Conservation (phyloP, 1,139 yeast genomes). For the Meyerozyma athensensis region DNA sequence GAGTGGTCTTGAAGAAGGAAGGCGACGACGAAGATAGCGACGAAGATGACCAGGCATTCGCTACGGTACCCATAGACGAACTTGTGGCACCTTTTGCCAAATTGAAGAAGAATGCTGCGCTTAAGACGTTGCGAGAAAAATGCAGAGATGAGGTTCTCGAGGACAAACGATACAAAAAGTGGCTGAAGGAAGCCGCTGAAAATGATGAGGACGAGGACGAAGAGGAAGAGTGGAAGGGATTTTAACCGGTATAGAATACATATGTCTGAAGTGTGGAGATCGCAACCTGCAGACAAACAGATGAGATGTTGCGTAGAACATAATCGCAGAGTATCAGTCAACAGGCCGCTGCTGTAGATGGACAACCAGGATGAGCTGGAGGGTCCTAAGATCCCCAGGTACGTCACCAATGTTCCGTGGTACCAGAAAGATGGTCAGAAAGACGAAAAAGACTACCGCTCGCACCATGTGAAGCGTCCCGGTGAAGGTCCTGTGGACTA, state of each 20-base stretch:
- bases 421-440: conserved; percentile 17
- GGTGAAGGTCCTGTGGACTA: conserved; percentile 21
- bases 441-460: conserved; percentile 16
- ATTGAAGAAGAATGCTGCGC: conserved; percentile 45
- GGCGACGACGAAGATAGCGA: conserved; percentile 39
- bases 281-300: no score
- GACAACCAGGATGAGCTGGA: no score
- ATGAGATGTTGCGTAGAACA: no score
- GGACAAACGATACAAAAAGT: conserved; percentile 58
- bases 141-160: conserved; percentile 61
- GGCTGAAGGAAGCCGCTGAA: conserved; percentile 36
- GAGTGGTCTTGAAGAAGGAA: conserved; percentile 46
- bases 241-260: conserved; percentile 13
- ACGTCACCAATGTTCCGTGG: conserved; percentile 28
- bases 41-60: conserved; percentile 28
- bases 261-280: background rate
- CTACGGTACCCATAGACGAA: conserved; percentile 47
- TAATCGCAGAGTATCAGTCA: no score
- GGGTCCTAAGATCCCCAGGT: conserved; percentile 25
- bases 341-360: no score
- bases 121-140: conserved; percentile 63
- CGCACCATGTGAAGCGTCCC: conserved; percentile 23
- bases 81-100: conserved; percentile 57
- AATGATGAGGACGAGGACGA: conserved; percentile 14
- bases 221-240: conserved; percentile 51